Evolutionary conservation across 805 yeast genomes (phyloP).

Genomic region (Zygoascus bituminiphila): DNA sequence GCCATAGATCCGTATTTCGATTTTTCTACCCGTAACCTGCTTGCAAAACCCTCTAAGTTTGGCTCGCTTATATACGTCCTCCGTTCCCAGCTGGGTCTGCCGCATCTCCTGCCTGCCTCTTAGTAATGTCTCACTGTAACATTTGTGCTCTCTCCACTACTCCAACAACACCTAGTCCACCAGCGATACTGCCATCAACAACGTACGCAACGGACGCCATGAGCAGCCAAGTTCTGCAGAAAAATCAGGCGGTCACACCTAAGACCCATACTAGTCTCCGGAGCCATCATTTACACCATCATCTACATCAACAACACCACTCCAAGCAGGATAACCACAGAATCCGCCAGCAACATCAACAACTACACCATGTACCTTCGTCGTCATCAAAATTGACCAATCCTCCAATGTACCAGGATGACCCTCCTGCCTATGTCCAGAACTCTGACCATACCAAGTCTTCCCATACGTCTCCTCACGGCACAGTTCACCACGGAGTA

Average conservation of each 20-base stretch:
- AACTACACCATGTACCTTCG: background rate
- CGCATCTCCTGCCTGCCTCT: too few species aligned
- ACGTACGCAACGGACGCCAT: background rate
- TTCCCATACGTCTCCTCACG: background rate
- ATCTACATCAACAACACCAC: constrained; percentile 1
- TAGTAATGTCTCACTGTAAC: background rate
- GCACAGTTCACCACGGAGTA: background rate
- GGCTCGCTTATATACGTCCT: too few species aligned
- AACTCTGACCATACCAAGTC: background rate
- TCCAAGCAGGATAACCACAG: background rate
- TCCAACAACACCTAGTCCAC: background rate
- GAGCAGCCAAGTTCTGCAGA: background rate
- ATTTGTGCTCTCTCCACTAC: background rate
- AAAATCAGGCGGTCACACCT: background rate
- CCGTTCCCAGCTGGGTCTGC: too few species aligned
- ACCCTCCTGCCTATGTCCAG: background rate
- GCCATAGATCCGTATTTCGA: too few species aligned
- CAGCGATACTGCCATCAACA: background rate
- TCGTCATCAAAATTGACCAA: background rate
- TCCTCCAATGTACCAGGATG: background rate
- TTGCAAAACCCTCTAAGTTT: too few species aligned
- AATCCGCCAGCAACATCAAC: background rate
- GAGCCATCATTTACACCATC: constrained; percentile 2
- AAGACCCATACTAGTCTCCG: background rate
- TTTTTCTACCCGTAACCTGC: too few species aligned